These are phyloP conservation scores for Zygotorulaspora sp. DNA, from an alignment of 805 yeast species.

Conservation along the genomic window DNA sequence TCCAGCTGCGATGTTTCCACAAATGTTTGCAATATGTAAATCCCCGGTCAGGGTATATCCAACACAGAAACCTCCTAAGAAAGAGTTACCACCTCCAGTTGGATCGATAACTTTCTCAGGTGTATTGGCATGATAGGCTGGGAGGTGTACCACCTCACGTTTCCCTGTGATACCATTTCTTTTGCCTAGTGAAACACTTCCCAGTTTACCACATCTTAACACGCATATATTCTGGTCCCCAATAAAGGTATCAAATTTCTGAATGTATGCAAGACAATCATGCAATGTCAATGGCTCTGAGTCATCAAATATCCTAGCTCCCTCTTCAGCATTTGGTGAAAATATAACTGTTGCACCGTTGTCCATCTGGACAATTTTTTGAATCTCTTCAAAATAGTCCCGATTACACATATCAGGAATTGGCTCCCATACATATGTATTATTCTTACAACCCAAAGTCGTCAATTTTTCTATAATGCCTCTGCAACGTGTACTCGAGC, in stretches of 20 bases:
- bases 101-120: conserved; percentile 65
- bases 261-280: conserved; percentile 44
- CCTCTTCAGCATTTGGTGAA: conserved; percentile 85
- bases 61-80: conserved; percentile 72
- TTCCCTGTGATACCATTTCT: conserved; percentile 4
- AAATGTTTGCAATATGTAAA: conserved; percentile 52
- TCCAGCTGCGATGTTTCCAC: conserved; percentile 78
- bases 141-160: conserved; percentile 43
- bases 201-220: conserved; percentile 71
- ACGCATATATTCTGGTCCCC: conserved; percentile 39
- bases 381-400: conserved; percentile 39
- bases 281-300: conserved; percentile 40
- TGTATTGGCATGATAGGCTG: conserved; percentile 62
- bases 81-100: conserved; percentile 93
- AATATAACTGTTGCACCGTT: conserved; percentile 32
- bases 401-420: conserved; percentile 69
- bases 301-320: conserved; percentile 55
- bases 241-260: conserved; percentile 40
- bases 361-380: conserved; percentile 15
- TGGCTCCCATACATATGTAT: conserved; percentile 72
- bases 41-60: conserved; percentile 51
- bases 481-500: conserved; percentile 60
- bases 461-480: conserved; percentile 42
- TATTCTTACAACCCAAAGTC: conserved; percentile 28
- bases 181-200: conserved; percentile 49